These are phyloP conservation scores for Rhizophagus sp. DNA, from an alignment of 192 early-diverging fungal species.

Conservation along the genomic window DNA sequence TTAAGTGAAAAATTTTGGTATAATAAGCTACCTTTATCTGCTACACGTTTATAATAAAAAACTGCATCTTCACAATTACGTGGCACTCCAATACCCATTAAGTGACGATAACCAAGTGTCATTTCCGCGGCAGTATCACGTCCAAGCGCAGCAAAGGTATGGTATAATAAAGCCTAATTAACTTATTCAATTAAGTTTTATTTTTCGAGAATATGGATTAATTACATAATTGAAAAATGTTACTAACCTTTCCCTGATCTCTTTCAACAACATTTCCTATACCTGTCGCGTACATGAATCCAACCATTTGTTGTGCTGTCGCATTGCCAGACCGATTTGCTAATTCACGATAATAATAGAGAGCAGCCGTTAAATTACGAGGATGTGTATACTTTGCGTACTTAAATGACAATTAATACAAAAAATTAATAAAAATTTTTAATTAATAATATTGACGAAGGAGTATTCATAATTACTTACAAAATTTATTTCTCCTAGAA, in stretches of 20 bases:
- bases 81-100: conserved; percentile 78
- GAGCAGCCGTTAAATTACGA: conserved; percentile 61
- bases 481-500: conserved; percentile 73
- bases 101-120: conserved; percentile 82
- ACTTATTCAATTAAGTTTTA: neutral
- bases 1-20: neutral
- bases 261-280: conserved; percentile 65
- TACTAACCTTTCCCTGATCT: conserved; percentile 67
- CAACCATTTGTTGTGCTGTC: conserved; percentile 86
- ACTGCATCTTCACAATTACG: conserved; percentile 77
- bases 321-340: conserved; percentile 72
- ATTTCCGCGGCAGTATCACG: conserved; percentile 74
- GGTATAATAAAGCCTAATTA: conserved; percentile 63
- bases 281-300: conserved; percentile 89
- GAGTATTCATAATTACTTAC: conserved; percentile 43
- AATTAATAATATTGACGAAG: neutral
- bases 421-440: neutral
- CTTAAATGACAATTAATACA: neutral
- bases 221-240: neutral
- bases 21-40: conserved; percentile 63
- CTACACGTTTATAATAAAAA: conserved; percentile 77
- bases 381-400: conserved; percentile 16
- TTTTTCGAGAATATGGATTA: neutral
- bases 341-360: conserved; percentile 61
- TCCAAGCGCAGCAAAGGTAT: conserved; percentile 80